Evolutionary conservation across 2,329 filamentous ascomycete genomes (phyloP).

Genomic region (Pochonia chlamydosporia): DNA sequence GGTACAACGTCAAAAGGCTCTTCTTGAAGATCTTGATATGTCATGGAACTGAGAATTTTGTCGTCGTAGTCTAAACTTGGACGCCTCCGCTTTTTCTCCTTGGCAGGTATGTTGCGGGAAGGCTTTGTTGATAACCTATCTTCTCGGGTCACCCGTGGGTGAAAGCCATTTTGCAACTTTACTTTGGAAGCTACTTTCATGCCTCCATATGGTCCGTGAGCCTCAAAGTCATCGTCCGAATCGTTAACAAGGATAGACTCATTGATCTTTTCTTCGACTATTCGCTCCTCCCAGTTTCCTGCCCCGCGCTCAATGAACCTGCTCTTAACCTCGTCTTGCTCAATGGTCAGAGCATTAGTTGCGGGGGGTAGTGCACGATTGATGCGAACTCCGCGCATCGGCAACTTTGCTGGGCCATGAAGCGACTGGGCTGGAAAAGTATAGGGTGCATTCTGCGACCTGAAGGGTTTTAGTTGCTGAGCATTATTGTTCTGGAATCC

Average conservation of each 20-base stretch:
- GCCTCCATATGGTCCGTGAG: conserved; percentile 16
- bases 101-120: conserved; percentile 12
- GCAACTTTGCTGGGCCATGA: conserved; percentile 26
- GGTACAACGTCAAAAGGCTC: conserved; percentile 51
- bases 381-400: conserved; percentile 26
- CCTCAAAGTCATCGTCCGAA: conserved; percentile 19
- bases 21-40: conserved; percentile 41
- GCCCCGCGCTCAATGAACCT: conserved; percentile 12
- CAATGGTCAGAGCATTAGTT: conserved; percentile 1
- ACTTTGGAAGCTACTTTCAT: conserved; percentile 16
- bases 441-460: conserved; percentile 12
- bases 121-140: conserved; percentile 17
- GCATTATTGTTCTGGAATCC: conserved; percentile 23
- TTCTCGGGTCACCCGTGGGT: conserved; percentile 15
- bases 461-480: conserved; percentile 12
- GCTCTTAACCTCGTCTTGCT: conserved; percentile 1
- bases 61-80: conserved; percentile 52
- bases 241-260: conserved; percentile 14
- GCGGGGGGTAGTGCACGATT: conserved; percentile 4
- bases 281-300: conserved; percentile 15
- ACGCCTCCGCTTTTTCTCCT: conserved; percentile 35
- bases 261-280: conserved; percentile 12
- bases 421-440: conserved; percentile 13
- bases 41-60: conserved; percentile 47
- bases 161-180: conserved; percentile 15